phyloP scores from a whole-genome alignment of 2,329 filamentous ascomycete species.

The Scleromitrula shiraiana region DNA sequence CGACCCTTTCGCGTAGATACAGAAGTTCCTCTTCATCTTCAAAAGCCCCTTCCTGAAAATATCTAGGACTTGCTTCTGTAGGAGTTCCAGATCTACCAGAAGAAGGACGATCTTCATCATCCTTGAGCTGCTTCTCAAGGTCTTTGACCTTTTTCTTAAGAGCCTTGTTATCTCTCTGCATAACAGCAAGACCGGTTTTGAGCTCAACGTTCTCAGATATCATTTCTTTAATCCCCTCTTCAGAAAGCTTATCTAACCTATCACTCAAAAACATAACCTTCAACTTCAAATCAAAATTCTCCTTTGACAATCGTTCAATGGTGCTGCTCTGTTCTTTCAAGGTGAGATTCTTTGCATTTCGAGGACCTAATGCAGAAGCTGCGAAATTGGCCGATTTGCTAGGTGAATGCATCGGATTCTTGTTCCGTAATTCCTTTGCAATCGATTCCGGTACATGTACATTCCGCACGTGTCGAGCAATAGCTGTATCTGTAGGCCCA shows the following conservation, averaged over 20 bases:
- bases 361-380: slow-evolving; percentile 40
- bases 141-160: slow-evolving; percentile 76
- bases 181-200: slow-evolving; percentile 79
- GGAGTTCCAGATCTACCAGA: slow-evolving; percentile 52
- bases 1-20: slow-evolving; percentile 76
- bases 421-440: slow-evolving; percentile 75
- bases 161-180: slow-evolving; percentile 84
- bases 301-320: slow-evolving; percentile 91
- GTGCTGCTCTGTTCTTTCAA: slow-evolving; percentile 97
- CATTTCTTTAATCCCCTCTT: slow-evolving; percentile 96
- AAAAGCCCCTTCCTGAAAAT: slow-evolving; percentile 48
- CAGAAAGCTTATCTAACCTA: slow-evolving; percentile 83
- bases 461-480: slow-evolving; percentile 80
- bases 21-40: slow-evolving; percentile 79
- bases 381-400: slow-evolving; percentile 41
- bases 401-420: slow-evolving; percentile 56
- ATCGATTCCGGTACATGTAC: slow-evolving; percentile 87
- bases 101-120: slow-evolving; percentile 54
- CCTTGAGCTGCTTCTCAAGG: slow-evolving; percentile 68
- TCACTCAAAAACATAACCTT: slow-evolving; percentile 97
- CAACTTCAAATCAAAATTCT: slow-evolving; percentile 96
- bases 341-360: slow-evolving; percentile 66
- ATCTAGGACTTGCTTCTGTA: slow-evolving; percentile 44
- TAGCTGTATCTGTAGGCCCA: slow-evolving; percentile 77
- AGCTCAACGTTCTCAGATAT: slow-evolving; percentile 95